Percentiles rank a stretch among this genome's conserved stretches.
Evolutionary conservation across 306 rosid species (phyloP).

Genomic region (Dryas alaskensis): DNA sequence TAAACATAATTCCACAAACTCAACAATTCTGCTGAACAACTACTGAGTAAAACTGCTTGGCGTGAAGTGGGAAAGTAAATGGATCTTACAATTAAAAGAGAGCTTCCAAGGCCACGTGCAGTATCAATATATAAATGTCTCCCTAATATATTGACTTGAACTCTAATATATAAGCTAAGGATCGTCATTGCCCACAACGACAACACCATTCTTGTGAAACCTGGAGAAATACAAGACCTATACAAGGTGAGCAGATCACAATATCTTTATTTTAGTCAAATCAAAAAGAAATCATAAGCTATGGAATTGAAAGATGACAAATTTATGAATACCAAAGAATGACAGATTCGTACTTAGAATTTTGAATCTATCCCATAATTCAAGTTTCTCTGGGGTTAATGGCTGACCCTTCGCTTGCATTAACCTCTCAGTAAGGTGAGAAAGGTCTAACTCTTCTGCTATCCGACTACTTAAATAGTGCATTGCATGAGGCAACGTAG

Average conservation of each 20-base stretch:
- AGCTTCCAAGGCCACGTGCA: slow-evolving; percentile 70
- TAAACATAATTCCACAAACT: neutral
- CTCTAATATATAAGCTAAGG: slow-evolving; percentile 82
- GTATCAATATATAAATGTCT: slow-evolving; percentile 86
- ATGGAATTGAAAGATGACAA: slow-evolving; percentile 16
- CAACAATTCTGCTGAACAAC: neutral
- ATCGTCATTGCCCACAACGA: slow-evolving; percentile 83
- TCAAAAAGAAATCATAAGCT: neutral
- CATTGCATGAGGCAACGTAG: slow-evolving; percentile 77
- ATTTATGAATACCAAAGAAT: neutral
- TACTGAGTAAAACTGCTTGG: neutral
- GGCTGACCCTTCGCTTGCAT: slow-evolving; percentile 84
- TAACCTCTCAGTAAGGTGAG: slow-evolving; percentile 73
- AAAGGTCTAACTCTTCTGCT: slow-evolving; percentile 76
- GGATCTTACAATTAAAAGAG: slow-evolving; percentile 49
- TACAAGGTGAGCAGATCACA: slow-evolving; percentile 16
- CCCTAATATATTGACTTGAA: slow-evolving; percentile 95
- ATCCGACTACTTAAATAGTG: slow-evolving; percentile 58
- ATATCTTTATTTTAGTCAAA: slow-evolving; percentile 9
- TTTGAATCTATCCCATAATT: slow-evolving; percentile 82
- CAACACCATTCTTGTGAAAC: slow-evolving; percentile 82
- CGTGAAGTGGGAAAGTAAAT: slow-evolving; percentile 19
- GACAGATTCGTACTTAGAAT: slow-evolving; percentile 63
- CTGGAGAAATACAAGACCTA: slow-evolving; percentile 40
- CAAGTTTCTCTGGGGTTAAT: slow-evolving; percentile 66